Evolutionary conservation across 148 eudicot genomes (phyloP).

Genomic region (Cornus controversa): DNA sequence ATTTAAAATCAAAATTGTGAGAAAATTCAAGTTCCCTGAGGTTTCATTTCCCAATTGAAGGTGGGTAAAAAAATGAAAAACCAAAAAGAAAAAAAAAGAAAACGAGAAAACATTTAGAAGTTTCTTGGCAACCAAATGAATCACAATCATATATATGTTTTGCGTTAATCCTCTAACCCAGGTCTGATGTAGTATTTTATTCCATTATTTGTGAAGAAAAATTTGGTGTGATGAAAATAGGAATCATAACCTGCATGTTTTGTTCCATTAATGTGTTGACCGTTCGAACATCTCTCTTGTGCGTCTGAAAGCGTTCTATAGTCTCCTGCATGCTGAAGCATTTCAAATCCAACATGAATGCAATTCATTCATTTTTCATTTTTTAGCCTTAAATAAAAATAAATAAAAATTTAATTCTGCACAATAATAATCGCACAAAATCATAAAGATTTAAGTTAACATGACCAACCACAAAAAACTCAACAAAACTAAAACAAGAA

Average conservation of each 20-base stretch:
- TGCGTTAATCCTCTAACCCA: too few relatives aligned
- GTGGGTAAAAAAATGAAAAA: too few relatives aligned
- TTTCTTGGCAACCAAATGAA: not conserved
- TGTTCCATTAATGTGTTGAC: constrained; percentile 42
- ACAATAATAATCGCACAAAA: not conserved
- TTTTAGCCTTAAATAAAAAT: not conserved
- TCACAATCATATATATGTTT: too few relatives aligned
- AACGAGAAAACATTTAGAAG: not conserved
- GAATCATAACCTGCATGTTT: constrained; percentile 57
- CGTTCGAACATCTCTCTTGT: constrained; percentile 55
- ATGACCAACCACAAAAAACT: not conserved
- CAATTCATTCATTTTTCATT: not conserved
- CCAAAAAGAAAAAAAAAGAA: too few relatives aligned
- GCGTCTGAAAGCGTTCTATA: constrained; percentile 65
- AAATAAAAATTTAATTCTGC: not conserved
- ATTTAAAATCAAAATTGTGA: not conserved
- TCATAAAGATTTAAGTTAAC: not conserved
- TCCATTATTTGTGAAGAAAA: too few relatives aligned
- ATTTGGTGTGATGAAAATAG: not conserved
- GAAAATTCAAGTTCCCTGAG: not conserved
- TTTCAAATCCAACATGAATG: not conserved
- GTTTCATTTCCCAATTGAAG: not conserved
- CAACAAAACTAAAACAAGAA: not conserved
- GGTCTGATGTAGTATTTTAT: too few relatives aligned
- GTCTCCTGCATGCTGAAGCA: constrained; percentile 71